A percentile compares a stretch with the other conserved stretches of the same genome.
phyloP scores from a whole-genome alignment of 2,329 filamentous ascomycete species.

The Diaporthe longicolla region DNA sequence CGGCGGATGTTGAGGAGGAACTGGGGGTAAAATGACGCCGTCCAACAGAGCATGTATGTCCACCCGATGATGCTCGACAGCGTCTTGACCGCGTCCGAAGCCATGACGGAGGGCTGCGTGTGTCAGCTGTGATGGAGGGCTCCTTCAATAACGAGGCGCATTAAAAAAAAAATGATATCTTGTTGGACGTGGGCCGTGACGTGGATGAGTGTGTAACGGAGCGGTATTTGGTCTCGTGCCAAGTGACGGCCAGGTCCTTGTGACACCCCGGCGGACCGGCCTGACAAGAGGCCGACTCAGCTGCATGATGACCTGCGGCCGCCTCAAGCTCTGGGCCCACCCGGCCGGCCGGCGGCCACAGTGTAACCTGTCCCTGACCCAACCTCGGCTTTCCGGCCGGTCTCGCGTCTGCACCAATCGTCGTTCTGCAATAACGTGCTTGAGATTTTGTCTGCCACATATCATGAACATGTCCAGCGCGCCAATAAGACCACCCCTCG shows the following conservation, averaged over 20 bases:
- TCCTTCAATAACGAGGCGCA: background rate
- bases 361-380: no score
- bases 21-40: conserved; percentile 30
- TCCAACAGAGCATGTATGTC: conserved; percentile 38
- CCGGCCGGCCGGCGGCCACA: conserved; percentile 17
- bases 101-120: conserved; percentile 1
- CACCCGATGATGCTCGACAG: conserved; percentile 34
- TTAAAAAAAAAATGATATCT: background rate
- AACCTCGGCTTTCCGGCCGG: no score
- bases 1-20: conserved; percentile 34
- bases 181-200: background rate
- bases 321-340: background rate
- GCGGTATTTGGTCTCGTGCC: background rate
- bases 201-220: background rate
- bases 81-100: conserved; percentile 16
- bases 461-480: background rate
- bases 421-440: background rate
- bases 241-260: conserved; percentile 1
- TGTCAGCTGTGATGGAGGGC: conserved; percentile 1
- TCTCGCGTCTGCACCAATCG: background rate
- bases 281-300: background rate
- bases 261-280: conserved; percentile 17
- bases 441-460: background rate
- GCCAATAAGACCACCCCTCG: background rate
- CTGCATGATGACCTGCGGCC: conserved; percentile 17